A percentile compares a stretch with the other conserved stretches of the same genome.
Evolutionary conservation across 306 rosid species (phyloP).

Genomic region (Hippophae rhamnoides): DNA sequence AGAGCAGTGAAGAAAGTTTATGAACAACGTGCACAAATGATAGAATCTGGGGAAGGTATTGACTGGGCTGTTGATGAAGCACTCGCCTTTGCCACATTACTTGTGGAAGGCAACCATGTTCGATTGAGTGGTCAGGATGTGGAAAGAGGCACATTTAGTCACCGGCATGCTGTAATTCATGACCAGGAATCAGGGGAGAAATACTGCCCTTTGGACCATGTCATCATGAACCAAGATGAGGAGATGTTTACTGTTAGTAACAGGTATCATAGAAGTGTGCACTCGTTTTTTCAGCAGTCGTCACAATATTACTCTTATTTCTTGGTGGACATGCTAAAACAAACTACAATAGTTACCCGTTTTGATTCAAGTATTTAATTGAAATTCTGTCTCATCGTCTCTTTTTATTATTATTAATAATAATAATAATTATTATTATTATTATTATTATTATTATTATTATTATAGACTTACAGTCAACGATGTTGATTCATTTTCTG

Average conservation of each 20-base stretch:
- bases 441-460: no score
- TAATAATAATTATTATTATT: no score
- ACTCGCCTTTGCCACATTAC: slow-evolving; percentile 88
- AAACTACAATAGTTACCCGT: no score
- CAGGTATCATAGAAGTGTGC: slow-evolving; percentile 42
- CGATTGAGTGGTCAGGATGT: slow-evolving; percentile 96
- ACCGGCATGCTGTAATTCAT: slow-evolving; percentile 80
- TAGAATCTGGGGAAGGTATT: slow-evolving; percentile 86
- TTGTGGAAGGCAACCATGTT: slow-evolving; percentile 92
- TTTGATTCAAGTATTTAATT: no score
- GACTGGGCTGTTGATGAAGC: slow-evolving; percentile 96
- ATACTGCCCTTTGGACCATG: slow-evolving; percentile 83
- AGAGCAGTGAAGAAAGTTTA: slow-evolving; percentile 87
- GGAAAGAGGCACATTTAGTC: slow-evolving; percentile 97
- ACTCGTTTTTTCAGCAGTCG: not conserved
- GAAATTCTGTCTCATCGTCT: no score
- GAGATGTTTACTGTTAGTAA: slow-evolving; percentile 97
- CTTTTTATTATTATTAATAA: no score
- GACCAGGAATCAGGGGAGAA: slow-evolving; percentile 78
- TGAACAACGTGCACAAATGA: slow-evolving; percentile 80
- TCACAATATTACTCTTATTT: not conserved
- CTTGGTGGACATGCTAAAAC: not conserved
- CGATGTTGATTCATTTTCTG: no score
- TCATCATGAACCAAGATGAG: slow-evolving; percentile 75
- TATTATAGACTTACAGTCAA: no score